Percentiles rank a stretch among this genome's conserved stretches.
phyloP scores from a whole-genome alignment of 2,329 filamentous ascomycete genomes.

The Phaeophleospora eucalypticola region DNA sequence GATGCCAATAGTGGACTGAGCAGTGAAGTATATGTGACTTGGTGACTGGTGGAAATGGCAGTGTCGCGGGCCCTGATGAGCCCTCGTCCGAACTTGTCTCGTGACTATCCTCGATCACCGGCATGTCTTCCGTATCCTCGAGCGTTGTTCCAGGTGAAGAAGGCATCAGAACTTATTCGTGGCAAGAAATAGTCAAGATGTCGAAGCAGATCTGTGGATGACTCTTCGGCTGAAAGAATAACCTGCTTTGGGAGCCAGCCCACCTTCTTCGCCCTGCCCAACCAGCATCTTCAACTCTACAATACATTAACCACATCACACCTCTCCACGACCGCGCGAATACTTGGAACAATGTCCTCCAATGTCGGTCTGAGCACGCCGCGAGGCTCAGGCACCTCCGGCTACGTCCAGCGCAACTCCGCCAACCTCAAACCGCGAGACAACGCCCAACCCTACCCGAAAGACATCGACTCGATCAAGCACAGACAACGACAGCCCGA shows the following conservation, averaged over 20 bases:
- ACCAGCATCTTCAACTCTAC: too few species aligned
- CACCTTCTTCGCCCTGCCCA: too few species aligned
- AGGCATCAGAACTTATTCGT: neutral
- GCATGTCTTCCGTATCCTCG: conserved; percentile 12
- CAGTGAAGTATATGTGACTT: conserved; percentile 88
- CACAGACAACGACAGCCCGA: conserved; percentile 82
- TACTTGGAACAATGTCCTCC: too few species aligned
- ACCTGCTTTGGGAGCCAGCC: too few species aligned
- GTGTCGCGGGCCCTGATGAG: conserved; percentile 16
- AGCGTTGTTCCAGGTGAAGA: neutral
- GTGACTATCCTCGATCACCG: conserved; percentile 15
- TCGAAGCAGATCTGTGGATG: neutral
- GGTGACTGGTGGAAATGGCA: conserved; percentile 78
- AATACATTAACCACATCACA: neutral
- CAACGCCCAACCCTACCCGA: conserved; percentile 68
- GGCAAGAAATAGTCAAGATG: too few species aligned
- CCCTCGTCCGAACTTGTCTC: too few species aligned
- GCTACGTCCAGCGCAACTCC: conserved; percentile 94
- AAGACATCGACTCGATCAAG: conserved; percentile 61
- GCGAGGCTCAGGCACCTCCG: conserved; percentile 90
- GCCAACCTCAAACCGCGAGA: conserved; percentile 85
- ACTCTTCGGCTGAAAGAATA: neutral
- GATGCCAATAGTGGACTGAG: conserved; percentile 90
- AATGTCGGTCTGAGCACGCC: conserved; percentile 96
- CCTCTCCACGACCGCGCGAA: neutral